These are phyloP conservation scores for Cutaneotrichosporon cavernicola DNA, from an alignment of 1,284 basidiomycete genomes.

Conservation along the genomic window DNA sequence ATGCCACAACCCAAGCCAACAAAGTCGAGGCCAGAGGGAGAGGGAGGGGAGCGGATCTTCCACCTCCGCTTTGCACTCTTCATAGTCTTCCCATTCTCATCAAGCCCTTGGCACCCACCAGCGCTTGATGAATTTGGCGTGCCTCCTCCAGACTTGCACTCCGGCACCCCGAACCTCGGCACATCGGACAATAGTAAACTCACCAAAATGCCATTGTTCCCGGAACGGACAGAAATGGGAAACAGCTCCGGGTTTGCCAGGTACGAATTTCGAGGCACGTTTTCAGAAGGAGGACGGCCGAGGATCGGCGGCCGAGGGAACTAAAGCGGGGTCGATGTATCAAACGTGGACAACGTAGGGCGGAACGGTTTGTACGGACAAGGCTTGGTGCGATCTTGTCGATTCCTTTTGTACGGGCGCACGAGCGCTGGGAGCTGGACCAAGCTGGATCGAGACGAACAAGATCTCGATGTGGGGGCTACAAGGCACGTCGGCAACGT, in stretches of 20 bases:
- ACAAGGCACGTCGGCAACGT: neutral
- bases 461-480: no score
- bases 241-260: neutral
- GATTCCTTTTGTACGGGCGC: neutral
- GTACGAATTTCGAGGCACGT: neutral
- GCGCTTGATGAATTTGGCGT: neutral
- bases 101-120: no score
- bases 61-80: neutral
- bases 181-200: neutral
- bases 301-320: neutral
- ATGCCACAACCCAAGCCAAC: neutral
- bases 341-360: no score
- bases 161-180: neutral
- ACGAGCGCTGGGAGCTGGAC: neutral
- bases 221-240: neutral
- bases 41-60: neutral
- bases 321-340: no score
- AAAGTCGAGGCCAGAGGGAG: neutral
- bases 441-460: neutral
- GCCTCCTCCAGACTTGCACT: neutral
- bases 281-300: neutral
- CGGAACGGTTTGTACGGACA: neutral
- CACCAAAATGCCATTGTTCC: neutral
- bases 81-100: no score
- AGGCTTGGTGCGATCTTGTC: neutral